These are phyloP conservation scores for Hippophae tibetana DNA, from an alignment of 306 rosid species.

Conservation along the genomic window DNA sequence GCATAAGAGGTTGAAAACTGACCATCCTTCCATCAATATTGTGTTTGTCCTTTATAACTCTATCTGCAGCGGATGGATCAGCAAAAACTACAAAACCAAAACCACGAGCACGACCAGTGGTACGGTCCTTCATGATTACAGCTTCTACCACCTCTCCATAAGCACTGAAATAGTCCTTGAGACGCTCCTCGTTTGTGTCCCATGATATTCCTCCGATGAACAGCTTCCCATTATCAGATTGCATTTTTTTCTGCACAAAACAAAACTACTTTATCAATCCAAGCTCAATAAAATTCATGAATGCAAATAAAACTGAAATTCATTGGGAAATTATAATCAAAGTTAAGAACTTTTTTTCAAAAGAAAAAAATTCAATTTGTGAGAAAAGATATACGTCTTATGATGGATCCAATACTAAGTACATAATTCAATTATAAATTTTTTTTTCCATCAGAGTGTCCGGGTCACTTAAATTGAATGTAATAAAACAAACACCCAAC, in stretches of 20 bases:
- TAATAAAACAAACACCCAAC: conserved; percentile 17
- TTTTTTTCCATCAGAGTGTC: conserved; percentile 14
- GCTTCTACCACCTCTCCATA: conserved; percentile 95
- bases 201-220: conserved; percentile 96
- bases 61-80: conserved; percentile 71
- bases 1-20: conserved; percentile 18
- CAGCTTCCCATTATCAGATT: conserved; percentile 89
- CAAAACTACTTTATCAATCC: conserved; percentile 14
- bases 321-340: conserved; percentile 6
- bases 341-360: conserved; percentile 8
- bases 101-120: conserved; percentile 96
- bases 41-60: conserved; percentile 84
- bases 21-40: conserved; percentile 97
- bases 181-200: conserved; percentile 98
- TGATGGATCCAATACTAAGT: conserved; percentile 33
- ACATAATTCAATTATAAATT: conserved; percentile 11
- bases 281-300: conserved; percentile 22
- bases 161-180: conserved; percentile 74
- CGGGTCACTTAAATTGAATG: conserved; percentile 26
- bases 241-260: conserved; percentile 70
- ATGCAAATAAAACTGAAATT: conserved; percentile 27
- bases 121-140: conserved; percentile 99
- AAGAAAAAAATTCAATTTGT: background rate
- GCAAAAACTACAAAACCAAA: conserved; percentile 90
- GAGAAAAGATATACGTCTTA: background rate